A percentile compares a stretch with the other conserved stretches of the same genome.
These are phyloP conservation scores for Litsea cubeba DNA, from an alignment of 164 flowering plant genomes.

Conservation along the genomic window DNA sequence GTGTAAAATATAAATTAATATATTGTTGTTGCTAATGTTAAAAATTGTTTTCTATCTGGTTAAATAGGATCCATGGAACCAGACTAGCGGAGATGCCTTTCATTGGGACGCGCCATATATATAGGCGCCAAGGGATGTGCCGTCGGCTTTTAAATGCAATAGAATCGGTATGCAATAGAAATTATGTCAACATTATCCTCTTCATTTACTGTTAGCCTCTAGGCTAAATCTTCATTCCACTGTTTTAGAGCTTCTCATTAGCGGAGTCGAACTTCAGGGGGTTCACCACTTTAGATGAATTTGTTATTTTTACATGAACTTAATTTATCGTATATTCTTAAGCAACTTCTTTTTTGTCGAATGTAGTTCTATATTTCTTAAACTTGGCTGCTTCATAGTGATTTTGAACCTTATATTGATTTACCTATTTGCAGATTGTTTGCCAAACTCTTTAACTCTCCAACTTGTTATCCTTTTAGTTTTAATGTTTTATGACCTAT, in stretches of 20 bases:
- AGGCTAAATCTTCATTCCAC: not conserved
- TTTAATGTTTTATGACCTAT: not conserved
- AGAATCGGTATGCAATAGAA: constrained; percentile 49
- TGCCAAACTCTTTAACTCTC: not conserved
- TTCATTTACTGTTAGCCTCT: not conserved
- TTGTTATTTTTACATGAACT: not conserved
- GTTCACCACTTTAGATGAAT: not conserved
- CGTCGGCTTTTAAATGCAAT: constrained; percentile 76
- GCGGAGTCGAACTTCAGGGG: not conserved
- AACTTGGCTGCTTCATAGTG: not conserved
- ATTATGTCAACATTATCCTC: not conserved
- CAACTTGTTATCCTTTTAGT: not conserved
- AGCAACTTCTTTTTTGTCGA: not conserved
- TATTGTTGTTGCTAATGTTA: too few species aligned
- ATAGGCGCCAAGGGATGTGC: constrained; percentile 99
- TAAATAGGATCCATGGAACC: constrained; percentile 78
- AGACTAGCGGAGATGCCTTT: constrained; percentile 97
- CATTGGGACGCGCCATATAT: constrained; percentile 89
- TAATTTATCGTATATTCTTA: not conserved
- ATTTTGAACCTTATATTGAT: not conserved
- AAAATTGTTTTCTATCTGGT: not conserved
- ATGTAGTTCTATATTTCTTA: not conserved
- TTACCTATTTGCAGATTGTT: not conserved
- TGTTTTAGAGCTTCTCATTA: not conserved
- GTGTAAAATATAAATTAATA: too few species aligned